Evolutionary conservation across 179 eudicot genomes (phyloP), one percentile per base, ranked within the genome.

Genomic region (Sideroxylon spinosum): DNA sequence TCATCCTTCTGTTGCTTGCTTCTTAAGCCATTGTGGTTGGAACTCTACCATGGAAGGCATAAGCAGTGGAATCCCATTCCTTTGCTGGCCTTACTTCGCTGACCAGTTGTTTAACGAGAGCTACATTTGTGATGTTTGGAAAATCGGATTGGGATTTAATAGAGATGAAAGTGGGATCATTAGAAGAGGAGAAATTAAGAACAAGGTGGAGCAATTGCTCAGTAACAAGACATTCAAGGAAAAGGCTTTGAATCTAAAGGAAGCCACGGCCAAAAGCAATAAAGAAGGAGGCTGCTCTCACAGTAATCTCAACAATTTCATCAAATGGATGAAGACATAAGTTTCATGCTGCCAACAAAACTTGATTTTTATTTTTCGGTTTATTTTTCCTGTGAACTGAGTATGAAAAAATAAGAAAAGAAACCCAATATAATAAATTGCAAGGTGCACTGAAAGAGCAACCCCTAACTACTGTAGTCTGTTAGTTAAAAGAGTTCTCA

Each of bases 31-130:
- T 46, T 80, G 81, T 49, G 81, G 81, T n/a, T 73, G 81, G 81
- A 79, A 79, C 65, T 79, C 81, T 7, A 66, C 32, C 20, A 64
- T 74, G 56, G 74, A 80, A 75, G 78, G 74, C 6, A 50, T 74
- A 2, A 74, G 82, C 68, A 75, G 56, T 17, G 82, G 82, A n/a
- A 74, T 80, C 16, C 82, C 82, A 44, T 75, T 80, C 49, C 48
- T 79, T 13, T 80, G 82, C 29, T 80, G 82, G 82, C 82, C 82
- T 29, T 74, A 80, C 52, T 80, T 74, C 48, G 78, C 50, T 37
- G 82, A 80, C 74, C 78, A 80, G n/a, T 65, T 74, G 25, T 4
- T 75, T 7, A 80, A 80, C 55, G 59, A 74, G 74, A 67, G 17
- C 20, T 80, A 80, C 20, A 57, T 80, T 8, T 74, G 78, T 66